Evolutionary conservation across 2,329 filamentous ascomycete genomes (phyloP).

Genomic region (Xylariales sp.): DNA sequence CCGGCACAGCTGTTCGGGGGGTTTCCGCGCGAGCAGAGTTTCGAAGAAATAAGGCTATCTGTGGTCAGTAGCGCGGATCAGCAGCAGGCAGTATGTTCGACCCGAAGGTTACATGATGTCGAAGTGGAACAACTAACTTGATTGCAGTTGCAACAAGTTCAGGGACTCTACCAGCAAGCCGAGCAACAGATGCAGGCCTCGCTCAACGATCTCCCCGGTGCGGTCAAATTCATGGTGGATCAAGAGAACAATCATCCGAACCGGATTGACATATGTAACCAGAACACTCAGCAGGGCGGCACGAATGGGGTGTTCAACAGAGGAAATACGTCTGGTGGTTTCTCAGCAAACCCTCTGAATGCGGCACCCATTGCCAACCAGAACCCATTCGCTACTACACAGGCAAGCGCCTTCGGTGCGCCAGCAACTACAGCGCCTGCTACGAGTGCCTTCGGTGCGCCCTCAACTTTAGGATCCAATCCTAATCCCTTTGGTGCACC

Average conservation of each 20-base stretch:
- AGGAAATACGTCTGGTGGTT: conserved; percentile 23
- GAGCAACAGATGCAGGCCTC: conserved; percentile 69
- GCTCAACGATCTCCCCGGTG: conserved; percentile 64
- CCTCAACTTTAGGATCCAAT: conserved; percentile 25
- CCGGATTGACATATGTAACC: conserved; percentile 58
- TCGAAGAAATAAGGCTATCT: conserved; percentile 79
- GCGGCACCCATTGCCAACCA: conserved; percentile 25
- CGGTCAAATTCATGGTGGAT: conserved; percentile 63
- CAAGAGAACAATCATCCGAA: conserved; percentile 71
- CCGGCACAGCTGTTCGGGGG: conserved; percentile 84
- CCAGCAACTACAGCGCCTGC: conserved; percentile 15
- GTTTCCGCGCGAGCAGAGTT: conserved; percentile 72
- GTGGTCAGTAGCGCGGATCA: conserved; percentile 45
- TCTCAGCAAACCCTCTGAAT: conserved; percentile 20
- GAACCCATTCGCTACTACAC: conserved; percentile 35
- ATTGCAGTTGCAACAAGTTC: conserved; percentile 53
- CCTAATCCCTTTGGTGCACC: conserved; percentile 28
- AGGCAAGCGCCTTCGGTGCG: conserved; percentile 24
- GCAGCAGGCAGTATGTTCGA: conserved; percentile 39
- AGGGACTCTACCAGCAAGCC: conserved; percentile 58
- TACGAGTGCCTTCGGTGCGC: conserved; percentile 39
- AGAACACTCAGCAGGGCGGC: conserved; percentile 36
- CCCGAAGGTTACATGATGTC: not conserved
- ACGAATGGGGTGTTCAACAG: conserved; percentile 40
- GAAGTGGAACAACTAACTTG: not conserved